Percentiles rank a stretch among this genome's conserved stretches.
Evolutionary conservation across 768 basidiomycete species (phyloP).

Genomic region (Lactarius akahatsu): DNA sequence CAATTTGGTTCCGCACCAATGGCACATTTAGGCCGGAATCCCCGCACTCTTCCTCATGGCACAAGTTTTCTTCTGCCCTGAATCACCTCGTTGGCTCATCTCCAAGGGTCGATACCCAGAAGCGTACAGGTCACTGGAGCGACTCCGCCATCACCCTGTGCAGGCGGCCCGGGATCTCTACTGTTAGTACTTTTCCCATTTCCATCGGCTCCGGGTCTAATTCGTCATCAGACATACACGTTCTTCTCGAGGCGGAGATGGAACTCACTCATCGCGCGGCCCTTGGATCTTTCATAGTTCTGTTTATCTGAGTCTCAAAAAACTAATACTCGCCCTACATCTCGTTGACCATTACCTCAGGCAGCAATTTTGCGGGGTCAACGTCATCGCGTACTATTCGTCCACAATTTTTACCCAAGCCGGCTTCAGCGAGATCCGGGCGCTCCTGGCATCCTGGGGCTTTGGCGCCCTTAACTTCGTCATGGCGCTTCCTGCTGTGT

Average conservation of each 20-base stretch:
- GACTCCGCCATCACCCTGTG: constrained; percentile 65
- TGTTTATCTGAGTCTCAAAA: constrained; percentile 49
- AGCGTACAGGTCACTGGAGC: constrained; percentile 59
- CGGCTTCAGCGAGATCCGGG: constrained; percentile 52
- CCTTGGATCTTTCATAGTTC: constrained; percentile 61
- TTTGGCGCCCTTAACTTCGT: constrained; percentile 50
- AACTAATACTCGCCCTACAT: neutral
- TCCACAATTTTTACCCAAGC: constrained; percentile 68
- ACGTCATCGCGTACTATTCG: constrained; percentile 80
- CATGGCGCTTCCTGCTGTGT: constrained; percentile 48
- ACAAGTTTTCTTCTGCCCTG: constrained; percentile 51
- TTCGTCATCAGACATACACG: constrained; percentile 52
- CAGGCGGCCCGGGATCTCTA: constrained; percentile 79
- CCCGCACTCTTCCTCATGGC: constrained; percentile 43
- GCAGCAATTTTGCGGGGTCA: constrained; percentile 84
- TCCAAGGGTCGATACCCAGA: constrained; percentile 69
- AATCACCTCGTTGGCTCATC: constrained; percentile 87
- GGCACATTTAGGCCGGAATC: constrained; percentile 38
- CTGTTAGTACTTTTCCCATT: constrained; percentile 37
- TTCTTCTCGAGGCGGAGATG: constrained; percentile 65
- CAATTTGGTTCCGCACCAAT: no score
- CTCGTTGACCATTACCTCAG: constrained; percentile 32
- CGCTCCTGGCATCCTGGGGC: constrained; percentile 60
- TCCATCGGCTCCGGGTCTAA: neutral
- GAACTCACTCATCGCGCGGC: constrained; percentile 60